Evolutionary conservation across 2,329 filamentous ascomycete species (phyloP).

Genomic region (Mariannaea sp.): DNA sequence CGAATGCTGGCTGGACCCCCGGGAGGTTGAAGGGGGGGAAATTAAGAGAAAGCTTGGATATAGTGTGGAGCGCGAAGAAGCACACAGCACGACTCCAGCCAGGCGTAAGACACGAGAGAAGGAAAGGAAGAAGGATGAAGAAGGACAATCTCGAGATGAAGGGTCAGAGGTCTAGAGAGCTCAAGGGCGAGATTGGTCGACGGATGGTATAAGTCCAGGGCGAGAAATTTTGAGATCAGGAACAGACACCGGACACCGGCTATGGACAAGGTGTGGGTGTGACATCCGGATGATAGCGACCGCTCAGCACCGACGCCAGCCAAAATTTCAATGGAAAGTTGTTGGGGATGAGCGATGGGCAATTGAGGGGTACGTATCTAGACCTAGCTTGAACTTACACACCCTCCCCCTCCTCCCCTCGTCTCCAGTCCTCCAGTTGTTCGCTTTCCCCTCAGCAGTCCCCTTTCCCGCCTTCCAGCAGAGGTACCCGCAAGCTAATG

Average conservation of each 20-base stretch:
- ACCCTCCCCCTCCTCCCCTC: conserved; percentile 18
- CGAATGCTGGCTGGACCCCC: conserved; percentile 39
- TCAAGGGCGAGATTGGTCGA: conserved; percentile 32
- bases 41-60: conserved; percentile 34
- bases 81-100: conserved; percentile 39
- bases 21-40: conserved; percentile 35
- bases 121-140: conserved; percentile 33
- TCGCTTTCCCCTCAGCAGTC: not conserved
- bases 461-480: not conserved
- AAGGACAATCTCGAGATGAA: conserved; percentile 38
- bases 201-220: conserved; percentile 40
- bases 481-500: conserved; percentile 3
- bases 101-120: conserved; percentile 28
- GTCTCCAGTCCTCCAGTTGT: too few species aligned
- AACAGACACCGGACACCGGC: conserved; percentile 27
- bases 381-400: conserved; percentile 16
- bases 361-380: conserved; percentile 39
- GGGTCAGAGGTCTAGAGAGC: conserved; percentile 33
- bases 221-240: conserved; percentile 34
- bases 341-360: conserved; percentile 45
- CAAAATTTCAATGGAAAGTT: conserved; percentile 45
- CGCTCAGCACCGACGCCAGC: conserved; percentile 37
- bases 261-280: conserved; percentile 32
- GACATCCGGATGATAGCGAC: conserved; percentile 29
- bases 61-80: conserved; percentile 35